Evolutionary conservation across 352 stramenopile genomes (phyloP).

Genomic region (Globisporangium middletonii): DNA sequence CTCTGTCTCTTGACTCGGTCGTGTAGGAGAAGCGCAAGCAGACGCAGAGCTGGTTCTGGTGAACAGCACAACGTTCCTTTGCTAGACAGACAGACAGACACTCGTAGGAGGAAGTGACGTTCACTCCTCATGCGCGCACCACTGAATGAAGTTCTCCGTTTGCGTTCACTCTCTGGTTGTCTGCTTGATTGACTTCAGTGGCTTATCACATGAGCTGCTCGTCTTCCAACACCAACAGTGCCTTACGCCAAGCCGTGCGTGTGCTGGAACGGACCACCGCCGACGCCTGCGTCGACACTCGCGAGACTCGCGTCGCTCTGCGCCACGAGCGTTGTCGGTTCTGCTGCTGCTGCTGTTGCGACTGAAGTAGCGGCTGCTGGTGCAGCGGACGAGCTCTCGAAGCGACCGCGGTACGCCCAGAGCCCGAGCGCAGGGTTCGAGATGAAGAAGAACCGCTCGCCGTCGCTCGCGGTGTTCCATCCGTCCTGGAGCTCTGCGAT

Average conservation of each 20-base stretch:
- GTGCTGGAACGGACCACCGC: constrained; percentile 68
- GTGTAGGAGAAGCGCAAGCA: constrained; percentile 17
- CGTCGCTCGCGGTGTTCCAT: constrained; percentile 82
- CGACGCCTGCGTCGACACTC: constrained; percentile 65
- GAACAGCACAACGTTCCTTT: not conserved
- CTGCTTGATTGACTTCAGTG: no score
- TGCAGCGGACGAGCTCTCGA: constrained; percentile 43
- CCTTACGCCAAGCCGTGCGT: constrained; percentile 5
- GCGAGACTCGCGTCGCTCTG: constrained; percentile 38
- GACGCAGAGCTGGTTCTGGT: constrained; percentile 17
- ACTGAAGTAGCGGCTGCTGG: not conserved
- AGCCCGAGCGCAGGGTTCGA: constrained; percentile 95
- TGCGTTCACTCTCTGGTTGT: no score
- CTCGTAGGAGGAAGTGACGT: no score
- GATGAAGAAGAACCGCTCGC: constrained; percentile 95
- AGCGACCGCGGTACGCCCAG: constrained; percentile 89
- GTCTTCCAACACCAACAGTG: not conserved
- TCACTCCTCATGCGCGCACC: no score
- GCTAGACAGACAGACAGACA: no score
- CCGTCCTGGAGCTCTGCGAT: constrained; percentile 85
- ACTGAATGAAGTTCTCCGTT: no score
- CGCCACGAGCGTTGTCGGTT: constrained; percentile 20
- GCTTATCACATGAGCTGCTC: no score
- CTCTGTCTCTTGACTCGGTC: not conserved
- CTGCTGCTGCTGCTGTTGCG: constrained; percentile 1